These are phyloP conservation scores for Ganoderma sp. DNA, from an alignment of 1,284 basidiomycete genomes.

Conservation along the genomic window DNA sequence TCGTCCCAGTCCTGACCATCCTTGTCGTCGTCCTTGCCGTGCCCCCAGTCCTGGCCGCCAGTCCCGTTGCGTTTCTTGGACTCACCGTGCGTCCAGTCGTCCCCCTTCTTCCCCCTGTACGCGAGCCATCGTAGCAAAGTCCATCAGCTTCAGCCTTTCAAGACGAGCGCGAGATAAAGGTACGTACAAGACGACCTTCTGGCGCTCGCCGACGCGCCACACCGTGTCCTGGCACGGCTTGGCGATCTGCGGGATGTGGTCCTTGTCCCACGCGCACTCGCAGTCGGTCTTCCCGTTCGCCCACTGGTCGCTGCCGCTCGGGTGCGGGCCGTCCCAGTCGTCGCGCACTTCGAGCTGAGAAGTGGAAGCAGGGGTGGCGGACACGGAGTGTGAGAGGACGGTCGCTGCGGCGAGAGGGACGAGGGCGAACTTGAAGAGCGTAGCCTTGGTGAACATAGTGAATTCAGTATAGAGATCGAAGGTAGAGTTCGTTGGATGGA, in stretches of 20 bases:
- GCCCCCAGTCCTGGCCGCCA: not conserved
- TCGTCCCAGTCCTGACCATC: not conserved
- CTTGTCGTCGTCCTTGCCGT: not conserved
- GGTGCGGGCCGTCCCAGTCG: not conserved
- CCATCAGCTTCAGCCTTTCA: not conserved
- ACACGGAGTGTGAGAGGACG: not conserved
- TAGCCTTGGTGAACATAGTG: not conserved
- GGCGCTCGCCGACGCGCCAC: slow-evolving; percentile 2
- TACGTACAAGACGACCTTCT: not conserved
- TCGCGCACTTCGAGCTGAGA: not conserved
- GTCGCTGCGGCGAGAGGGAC: slow-evolving; percentile 1
- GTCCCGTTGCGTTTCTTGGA: not conserved
- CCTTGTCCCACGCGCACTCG: not conserved
- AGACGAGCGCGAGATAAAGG: not conserved
- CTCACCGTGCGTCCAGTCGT: too few species aligned
- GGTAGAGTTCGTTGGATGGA: not conserved
- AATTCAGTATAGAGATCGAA: not conserved
- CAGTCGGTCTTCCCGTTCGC: not conserved
- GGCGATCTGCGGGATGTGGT: not conserved
- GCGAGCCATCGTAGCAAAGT: not conserved
- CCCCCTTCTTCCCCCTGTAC: not conserved
- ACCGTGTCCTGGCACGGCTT: not conserved
- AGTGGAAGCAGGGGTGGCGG: not conserved
- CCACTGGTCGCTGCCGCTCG: not conserved
- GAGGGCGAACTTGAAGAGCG: not conserved